Evolutionary conservation across 257 asterid genomes (phyloP).

Genomic region (Catharanthus roseus): DNA sequence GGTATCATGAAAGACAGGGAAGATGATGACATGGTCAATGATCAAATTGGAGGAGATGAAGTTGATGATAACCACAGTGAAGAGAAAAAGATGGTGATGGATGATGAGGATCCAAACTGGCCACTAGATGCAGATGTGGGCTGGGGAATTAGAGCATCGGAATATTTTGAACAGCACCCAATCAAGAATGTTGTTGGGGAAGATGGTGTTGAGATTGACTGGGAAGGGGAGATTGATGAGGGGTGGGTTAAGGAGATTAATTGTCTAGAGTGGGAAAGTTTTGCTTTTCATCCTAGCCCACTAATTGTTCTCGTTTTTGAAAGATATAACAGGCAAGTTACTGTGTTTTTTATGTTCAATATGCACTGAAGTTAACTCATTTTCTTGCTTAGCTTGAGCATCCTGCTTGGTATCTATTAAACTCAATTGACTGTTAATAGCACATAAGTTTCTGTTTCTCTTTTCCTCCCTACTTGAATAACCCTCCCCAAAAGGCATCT

Average conservation of each 20-base stretch:
- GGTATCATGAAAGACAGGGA: slow-evolving; percentile 55
- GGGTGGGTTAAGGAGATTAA: slow-evolving; percentile 81
- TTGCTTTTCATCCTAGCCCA: slow-evolving; percentile 97
- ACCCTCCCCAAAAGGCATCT: background rate
- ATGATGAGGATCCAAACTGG: slow-evolving; percentile 92
- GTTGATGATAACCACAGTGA: slow-evolving; percentile 22
- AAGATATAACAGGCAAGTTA: slow-evolving; percentile 71
- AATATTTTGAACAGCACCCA: slow-evolving; percentile 77
- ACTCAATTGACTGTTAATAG: background rate
- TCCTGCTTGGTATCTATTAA: background rate
- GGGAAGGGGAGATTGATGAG: slow-evolving; percentile 92
- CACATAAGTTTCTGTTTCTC: slow-evolving; percentile 4
- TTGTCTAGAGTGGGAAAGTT: slow-evolving; percentile 98
- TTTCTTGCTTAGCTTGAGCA: background rate
- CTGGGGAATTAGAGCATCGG: slow-evolving; percentile 95
- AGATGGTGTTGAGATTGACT: slow-evolving; percentile 73
- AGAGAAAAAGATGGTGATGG: slow-evolving; percentile 39
- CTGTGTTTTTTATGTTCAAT: background rate
- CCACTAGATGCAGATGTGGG: slow-evolving; percentile 95
- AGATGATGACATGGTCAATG: slow-evolving; percentile 27
- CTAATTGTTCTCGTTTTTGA: slow-evolving; percentile 76
- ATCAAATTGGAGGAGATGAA: slow-evolving; percentile 34
- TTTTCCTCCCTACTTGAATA: background rate
- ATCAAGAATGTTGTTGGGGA: slow-evolving; percentile 68
- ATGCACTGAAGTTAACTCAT: background rate